Base-by-base conservation (phyloP, 106 monocot genomes). In the Dendrobium officinale region DNA sequence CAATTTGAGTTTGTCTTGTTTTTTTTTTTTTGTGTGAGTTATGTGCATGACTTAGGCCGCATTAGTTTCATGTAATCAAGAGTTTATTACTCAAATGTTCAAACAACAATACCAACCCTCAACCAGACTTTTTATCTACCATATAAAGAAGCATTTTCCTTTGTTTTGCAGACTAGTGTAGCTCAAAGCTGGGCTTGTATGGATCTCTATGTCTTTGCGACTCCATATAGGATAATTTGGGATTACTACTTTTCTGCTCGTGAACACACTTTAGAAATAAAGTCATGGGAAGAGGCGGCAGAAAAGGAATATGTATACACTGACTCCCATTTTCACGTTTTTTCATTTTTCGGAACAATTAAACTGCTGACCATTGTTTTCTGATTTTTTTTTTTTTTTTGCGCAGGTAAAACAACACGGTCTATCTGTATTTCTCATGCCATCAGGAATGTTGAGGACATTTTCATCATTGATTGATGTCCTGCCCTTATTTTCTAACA, bases 371-470 rank as follows among this genome's bases (percentile, higher is more conserved):
- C 2, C 29, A 33, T 33, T 37, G 9, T 22, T 4, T 66, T 66
- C 64, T 66, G 22, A 66, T 37, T 0, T 70, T 70, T 44, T 67
- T 70, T 70, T 44, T 67, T 7, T 56, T 42, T 77, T 15, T 67
- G 55, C 86, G 55, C 86, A 97, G 96, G 92, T 97, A 43, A 97
- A 92, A 72, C 94, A 92, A 77, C 94, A 97, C 80, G 97, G 97
- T 15, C 75, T 97, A 40, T 92, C 94, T 76, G 85, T 97, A 33
- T 97, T 97, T 87, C 91, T 97, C 19, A 97, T 97, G 97, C 94
- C 92, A 80, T 90, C 97, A 73, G 94, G 94, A 82, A 97, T 97
- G 97, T 88, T 97, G 77, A 92, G 97, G 73, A 97, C 97, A 51
- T 72, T 97, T 31, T 79, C 90, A 67, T 94, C 97, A 56, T 77